Base-by-base conservation (phyloP, 75 land plant species). In the Adiantum capillusveneris region DNA sequence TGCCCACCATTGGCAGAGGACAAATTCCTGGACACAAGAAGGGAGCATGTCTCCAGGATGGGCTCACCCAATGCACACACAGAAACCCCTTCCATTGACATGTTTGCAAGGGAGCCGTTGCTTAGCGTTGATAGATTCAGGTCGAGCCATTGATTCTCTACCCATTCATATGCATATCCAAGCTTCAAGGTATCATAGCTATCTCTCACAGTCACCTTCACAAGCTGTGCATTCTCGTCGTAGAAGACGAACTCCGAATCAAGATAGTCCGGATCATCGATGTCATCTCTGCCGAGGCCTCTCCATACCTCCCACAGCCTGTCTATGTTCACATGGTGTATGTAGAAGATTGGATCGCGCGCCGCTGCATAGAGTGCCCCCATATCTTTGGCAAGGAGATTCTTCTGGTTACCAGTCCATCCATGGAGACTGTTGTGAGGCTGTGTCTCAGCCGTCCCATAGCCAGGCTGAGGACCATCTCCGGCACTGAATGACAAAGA, bases 231-330 rank as follows among this genome's bases (percentile, higher is more conserved):
- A 14, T 53, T 60, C 57, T 68, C 71, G 22, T 68, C 71, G 57
- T 37, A 68, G 65, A 68, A 68, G 2, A 68, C 2, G 25, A 68
- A 68, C 41, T 71, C 54, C 17, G 61, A 25, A 14, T 65, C 18
- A 19, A 42, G 0, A 24, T 51, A 65, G 22, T 72, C 63, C 0
- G 44, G 9, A 30, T 63, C 62, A 0, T 21, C 42, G 16, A 52
- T 37, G 57, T 58, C 62, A 5, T 39, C 20, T 30, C 60, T 25
- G 2, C 55, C 31, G 0, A 42, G 37, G 6, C 62, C 11, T 50
- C 55, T 52, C 73, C 78, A 75, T 14, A 75, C 45, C 12, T 29
- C 28, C 73, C 78, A 69, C 29, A 69, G n/a, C 0, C 78, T 63
- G 42, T 73, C 76, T 1, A 73, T 0, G 30, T 73, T 73, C 6